Base-by-base conservation (phyloP, 169 alveolate genomes). In the Babesia bovis region DNA sequence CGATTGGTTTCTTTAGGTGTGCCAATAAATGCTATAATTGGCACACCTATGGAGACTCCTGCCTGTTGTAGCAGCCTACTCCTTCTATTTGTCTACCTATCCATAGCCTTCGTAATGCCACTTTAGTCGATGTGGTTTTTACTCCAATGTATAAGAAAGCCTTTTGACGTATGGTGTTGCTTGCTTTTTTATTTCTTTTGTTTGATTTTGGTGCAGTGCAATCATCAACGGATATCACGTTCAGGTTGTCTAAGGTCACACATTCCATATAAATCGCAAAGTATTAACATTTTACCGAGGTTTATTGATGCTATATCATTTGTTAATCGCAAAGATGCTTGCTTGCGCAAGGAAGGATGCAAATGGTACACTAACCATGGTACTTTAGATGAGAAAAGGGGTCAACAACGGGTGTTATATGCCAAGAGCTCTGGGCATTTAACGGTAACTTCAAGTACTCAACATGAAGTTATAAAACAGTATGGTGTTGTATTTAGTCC, bases 401-500 rank as follows among this genome's bases (percentile, higher is more conserved):
- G n/a, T 7, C 45, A 13, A 38, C 13, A 9, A 38, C 13, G 45
- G 45, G 45, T 9, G 13, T 9, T 38, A 38, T 38, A 12, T 21
- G 58, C 73, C 0, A 30, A 36, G 42, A 32, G 23, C 0, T 4
- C 40, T 5, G 38, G 52, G 4, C 47, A 12, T 25, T 6, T 63
- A 1, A 45, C 60, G 26, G 51, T 23, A 25, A 44, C 35, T 15
- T 63, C 73, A 4, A 21, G 2, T 0, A 63, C 73, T 4, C 42
- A 33, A 30, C 15, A 52, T 36, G 25, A 47, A 9, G 58, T 49
- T 17, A 60, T 63, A 5, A 63, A 35, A 10, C 73, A 63, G 25
- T 63, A 63, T 63, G 73, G 73, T 9, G 19, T 49, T 2, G 33
- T 23, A 5, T 63, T 63, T 25, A 4, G 73, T 3, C 73, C 73